Base-by-base conservation (phyloP, 805 yeast genomes). In the Myxozyma udenii region DNA sequence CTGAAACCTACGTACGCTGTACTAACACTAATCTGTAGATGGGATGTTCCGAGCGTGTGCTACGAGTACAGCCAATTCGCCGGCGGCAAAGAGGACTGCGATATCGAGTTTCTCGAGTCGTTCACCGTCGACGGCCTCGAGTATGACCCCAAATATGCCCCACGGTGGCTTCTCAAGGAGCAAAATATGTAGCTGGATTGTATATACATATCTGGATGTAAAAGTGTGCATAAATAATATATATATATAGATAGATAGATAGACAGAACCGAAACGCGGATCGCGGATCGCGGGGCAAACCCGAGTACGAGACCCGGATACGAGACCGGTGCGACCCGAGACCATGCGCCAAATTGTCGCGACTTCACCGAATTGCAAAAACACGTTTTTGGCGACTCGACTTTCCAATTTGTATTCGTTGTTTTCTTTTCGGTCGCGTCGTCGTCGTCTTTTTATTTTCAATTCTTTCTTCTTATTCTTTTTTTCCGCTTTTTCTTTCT, bases 11-110 rank as follows among this genome's bases (percentile, higher is more conserved):
- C 32, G 33, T 14, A 3, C 21, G 24, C 38, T 21, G 12, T n/a
- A 14, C 41, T 33, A 35, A 24, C 35, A 18, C 24, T n/a, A 9
- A 19, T 9, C 35, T n/a, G n/a, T n/a, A 60, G 61, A 36, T 91
- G 98, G 98, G 81, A 93, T 52, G 75, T 87, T 62, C 83, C 95
- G 46, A 95, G 96, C 1, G 84, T 88, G 4, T 93, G 88, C 68
- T 96, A 89, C 66, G 98, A 91, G 67, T 91, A 91, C 68, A 87
- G 85, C 50, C 82, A 87, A 66, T 91, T 88, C 68, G 95, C 98
- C 4, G 83, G 87, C 62, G 97, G 96, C 6, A 91, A 91, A 69
- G 93, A 91, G 22, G 96, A 87, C 61, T 85, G 83, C 48, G 98
- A 91, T 69, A 75, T 90, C 64, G 95, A 88, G 63, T 87, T 86